phyloP scores from a whole-genome alignment of 352 stramenopile species.

The Pythium oligandrum region DNA sequence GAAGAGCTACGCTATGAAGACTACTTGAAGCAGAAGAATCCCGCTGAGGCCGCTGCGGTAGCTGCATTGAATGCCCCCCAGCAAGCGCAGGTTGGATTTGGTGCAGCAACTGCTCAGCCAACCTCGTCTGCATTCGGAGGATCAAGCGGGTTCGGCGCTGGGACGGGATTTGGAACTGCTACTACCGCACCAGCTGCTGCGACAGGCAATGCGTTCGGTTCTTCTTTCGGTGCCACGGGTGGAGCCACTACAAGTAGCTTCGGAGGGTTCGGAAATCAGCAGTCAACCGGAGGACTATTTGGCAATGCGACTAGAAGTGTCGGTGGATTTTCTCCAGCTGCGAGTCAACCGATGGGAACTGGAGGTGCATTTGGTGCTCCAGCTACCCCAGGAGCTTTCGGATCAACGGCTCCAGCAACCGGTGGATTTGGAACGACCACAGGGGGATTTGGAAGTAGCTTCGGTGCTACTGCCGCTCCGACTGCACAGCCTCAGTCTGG shows the following conservation, averaged over 20 bases:
- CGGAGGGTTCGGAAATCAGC: slow-evolving; percentile 11
- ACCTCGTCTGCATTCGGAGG: background rate
- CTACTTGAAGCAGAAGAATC: slow-evolving; percentile 72
- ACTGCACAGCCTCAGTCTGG: background rate
- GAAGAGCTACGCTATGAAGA: slow-evolving; percentile 79
- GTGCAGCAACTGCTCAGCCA: slow-evolving; percentile 6
- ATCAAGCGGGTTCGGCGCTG: slow-evolving; percentile 16
- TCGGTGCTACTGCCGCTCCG: slow-evolving; percentile 6
- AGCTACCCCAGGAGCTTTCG: slow-evolving; percentile 50
- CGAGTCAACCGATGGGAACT: slow-evolving; percentile 5
- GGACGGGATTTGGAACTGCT: slow-evolving; percentile 33
- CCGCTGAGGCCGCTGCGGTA: slow-evolving; percentile 18
- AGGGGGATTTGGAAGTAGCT: slow-evolving; percentile 29
- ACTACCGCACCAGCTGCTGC: slow-evolving; percentile 19
- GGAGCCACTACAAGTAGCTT: slow-evolving; percentile 12
- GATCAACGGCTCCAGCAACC: slow-evolving; percentile 25
- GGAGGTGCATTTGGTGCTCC: slow-evolving; percentile 37
- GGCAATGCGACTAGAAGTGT: slow-evolving; percentile 16
- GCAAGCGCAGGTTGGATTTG: too few relatives aligned
- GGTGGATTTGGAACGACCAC: slow-evolving; percentile 38
- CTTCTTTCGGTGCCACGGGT: slow-evolving; percentile 14
- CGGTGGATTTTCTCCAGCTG: slow-evolving; percentile 23
- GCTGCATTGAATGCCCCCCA: slow-evolving; percentile 21
- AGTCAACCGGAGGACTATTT: slow-evolving; percentile 12
- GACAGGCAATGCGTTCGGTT: slow-evolving; percentile 22